Evolutionary conservation across 495 filamentous ascomycete genomes (phyloP).

Genomic region (Neurospora sublineolata): DNA sequence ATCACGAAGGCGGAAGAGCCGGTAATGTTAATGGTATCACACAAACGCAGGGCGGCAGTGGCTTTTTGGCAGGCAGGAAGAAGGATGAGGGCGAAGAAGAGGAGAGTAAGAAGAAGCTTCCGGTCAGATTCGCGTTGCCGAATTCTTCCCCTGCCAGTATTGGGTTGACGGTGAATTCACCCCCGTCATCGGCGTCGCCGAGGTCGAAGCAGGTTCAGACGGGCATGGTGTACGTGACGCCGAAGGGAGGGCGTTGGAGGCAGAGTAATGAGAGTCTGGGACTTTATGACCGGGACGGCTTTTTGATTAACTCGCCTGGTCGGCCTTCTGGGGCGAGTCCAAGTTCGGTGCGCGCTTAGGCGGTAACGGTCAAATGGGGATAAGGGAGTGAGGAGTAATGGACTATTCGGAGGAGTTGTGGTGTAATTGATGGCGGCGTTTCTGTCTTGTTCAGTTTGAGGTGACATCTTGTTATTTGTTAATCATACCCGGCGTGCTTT

Average conservation of each 20-base stretch:
- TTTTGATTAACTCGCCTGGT: conserved; percentile 10
- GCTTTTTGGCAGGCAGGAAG: background rate
- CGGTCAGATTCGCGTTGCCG: background rate
- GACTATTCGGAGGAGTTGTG: background rate
- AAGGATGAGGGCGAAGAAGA: background rate
- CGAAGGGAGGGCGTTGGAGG: background rate
- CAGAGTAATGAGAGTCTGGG: conserved; percentile 8
- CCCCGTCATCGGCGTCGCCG: background rate
- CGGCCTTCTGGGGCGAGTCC: conserved; percentile 1
- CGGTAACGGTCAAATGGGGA: background rate
- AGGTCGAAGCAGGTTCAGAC: background rate
- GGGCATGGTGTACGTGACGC: background rate
- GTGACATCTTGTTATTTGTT: background rate
- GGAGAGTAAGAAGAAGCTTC: conserved; percentile 2
- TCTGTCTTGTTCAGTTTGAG: background rate
- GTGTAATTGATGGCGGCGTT: background rate
- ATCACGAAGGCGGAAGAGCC: background rate
- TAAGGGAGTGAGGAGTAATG: background rate
- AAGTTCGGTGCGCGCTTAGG: background rate
- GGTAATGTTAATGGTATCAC: background rate
- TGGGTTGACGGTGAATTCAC: background rate
- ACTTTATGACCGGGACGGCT: conserved; percentile 13
- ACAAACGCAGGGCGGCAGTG: background rate
- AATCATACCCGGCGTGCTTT: background rate
- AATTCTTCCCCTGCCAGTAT: background rate